Percentiles rank a stretch among this genome's conserved stretches.
These are phyloP conservation scores for Neodidymelliopsis sp. DNA, from an alignment of 2,329 filamentous ascomycete species.

Conservation along the genomic window DNA sequence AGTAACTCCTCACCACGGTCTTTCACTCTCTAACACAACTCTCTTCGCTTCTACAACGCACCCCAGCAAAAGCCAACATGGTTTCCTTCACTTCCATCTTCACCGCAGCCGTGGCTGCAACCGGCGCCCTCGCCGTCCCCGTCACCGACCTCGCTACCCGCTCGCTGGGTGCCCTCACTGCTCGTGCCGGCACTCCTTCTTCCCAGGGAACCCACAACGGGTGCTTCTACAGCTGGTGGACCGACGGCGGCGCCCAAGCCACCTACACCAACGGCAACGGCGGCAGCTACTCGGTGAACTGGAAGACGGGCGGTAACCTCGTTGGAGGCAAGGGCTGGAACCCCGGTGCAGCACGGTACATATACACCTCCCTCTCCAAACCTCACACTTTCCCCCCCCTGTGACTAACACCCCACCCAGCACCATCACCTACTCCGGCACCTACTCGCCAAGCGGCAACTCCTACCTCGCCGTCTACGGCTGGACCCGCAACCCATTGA, in stretches of 20 bases:
- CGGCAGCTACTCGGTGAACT: slow-evolving; percentile 60
- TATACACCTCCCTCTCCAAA: neutral
- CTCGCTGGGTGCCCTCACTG: slow-evolving; percentile 36
- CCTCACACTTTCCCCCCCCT: too few relatives aligned
- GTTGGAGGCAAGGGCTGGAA: slow-evolving; percentile 68
- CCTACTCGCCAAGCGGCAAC: slow-evolving; percentile 45
- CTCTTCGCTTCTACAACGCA: slow-evolving; percentile 4
- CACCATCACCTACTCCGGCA: slow-evolving; percentile 46
- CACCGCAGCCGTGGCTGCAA: slow-evolving; percentile 34
- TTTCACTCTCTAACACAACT: slow-evolving; percentile 13
- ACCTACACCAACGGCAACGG: slow-evolving; percentile 63
- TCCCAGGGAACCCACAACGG: slow-evolving; percentile 63
- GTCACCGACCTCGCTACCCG: slow-evolving; percentile 49
- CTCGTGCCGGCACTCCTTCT: slow-evolving; percentile 53
- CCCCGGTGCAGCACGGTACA: slow-evolving; percentile 59
- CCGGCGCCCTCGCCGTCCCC: slow-evolving; percentile 36
- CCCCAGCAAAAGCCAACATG: slow-evolving; percentile 29
- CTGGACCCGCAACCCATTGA: slow-evolving; percentile 62
- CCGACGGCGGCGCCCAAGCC: slow-evolving; percentile 59
- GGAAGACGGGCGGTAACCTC: slow-evolving; percentile 62
- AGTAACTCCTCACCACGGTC: slow-evolving; percentile 19
- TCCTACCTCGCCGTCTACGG: slow-evolving; percentile 65
- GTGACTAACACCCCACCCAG: slow-evolving; percentile 21
- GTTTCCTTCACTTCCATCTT: slow-evolving; percentile 40
- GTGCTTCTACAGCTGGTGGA: slow-evolving; percentile 69